Conservation (phyloP, 176 grass and related monocot species). For the Oryza meyeriana region DNA sequence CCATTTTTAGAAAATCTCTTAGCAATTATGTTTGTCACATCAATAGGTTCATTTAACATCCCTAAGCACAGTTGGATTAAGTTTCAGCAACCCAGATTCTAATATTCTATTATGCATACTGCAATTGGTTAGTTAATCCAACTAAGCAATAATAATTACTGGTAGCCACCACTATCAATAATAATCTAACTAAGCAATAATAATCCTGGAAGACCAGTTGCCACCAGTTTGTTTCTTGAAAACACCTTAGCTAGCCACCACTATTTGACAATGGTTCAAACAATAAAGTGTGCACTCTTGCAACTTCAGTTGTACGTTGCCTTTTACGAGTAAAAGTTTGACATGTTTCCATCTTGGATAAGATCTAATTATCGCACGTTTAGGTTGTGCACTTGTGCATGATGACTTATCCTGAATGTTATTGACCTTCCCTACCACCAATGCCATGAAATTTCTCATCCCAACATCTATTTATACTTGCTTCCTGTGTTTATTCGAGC, state of each 20-base stretch:
- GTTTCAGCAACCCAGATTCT: background rate
- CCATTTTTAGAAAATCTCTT: background rate
- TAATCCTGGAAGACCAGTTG: too few species aligned
- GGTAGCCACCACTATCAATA: too few species aligned
- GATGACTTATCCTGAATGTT: slow-evolving; percentile 10
- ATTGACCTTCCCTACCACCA: background rate
- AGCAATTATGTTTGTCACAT: background rate
- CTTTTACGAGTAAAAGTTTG: slow-evolving; percentile 25
- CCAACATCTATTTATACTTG: slow-evolving; percentile 21
- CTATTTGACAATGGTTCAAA: slow-evolving; percentile 18
- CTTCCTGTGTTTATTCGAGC: background rate
- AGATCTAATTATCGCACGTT: slow-evolving; percentile 27
- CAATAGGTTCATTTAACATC: slow-evolving; percentile 9
- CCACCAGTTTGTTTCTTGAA: slow-evolving; percentile 9
- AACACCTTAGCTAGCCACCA: background rate
- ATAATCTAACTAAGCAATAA: too few species aligned
- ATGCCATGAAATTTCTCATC: slow-evolving; percentile 30
- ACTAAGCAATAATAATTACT: background rate
- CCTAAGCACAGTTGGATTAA: slow-evolving; percentile 2
- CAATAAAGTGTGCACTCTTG: slow-evolving; percentile 18
- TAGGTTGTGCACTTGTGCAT: slow-evolving; percentile 24
- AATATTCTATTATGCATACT: background rate
- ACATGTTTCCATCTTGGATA: slow-evolving; percentile 9
- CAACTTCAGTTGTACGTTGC: slow-evolving; percentile 3
- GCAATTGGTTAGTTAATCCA: background rate